Evolutionary conservation across 176 grass and related monocot species (phyloP).

Genomic region (Juncus effusus): DNA sequence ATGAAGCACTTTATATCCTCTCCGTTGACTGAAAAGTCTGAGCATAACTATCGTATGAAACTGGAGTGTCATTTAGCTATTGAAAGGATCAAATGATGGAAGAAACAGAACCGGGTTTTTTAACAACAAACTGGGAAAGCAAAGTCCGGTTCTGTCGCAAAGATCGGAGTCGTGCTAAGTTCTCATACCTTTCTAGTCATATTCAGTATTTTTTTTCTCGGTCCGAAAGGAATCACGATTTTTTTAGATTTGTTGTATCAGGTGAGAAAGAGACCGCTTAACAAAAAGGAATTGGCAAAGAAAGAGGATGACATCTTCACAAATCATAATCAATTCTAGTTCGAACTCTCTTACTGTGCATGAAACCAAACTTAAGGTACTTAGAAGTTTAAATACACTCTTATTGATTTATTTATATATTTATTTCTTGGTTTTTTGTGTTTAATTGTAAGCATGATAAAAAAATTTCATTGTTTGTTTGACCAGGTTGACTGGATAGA

Average conservation of each 20-base stretch:
- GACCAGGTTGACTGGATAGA: too few relatives aligned
- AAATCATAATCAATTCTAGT: slow-evolving; percentile 30
- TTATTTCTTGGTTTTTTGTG: too few relatives aligned
- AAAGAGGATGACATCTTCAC: slow-evolving; percentile 47
- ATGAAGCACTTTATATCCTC: too few relatives aligned
- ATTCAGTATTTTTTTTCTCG: too few relatives aligned
- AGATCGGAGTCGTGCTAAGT: slow-evolving; percentile 50
- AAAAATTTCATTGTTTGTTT: too few relatives aligned
- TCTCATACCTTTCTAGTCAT: background rate
- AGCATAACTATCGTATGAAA: slow-evolving; percentile 3
- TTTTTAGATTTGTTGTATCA: background rate
- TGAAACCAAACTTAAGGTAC: slow-evolving; percentile 54
- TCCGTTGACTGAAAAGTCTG: too few relatives aligned
- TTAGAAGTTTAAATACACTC: too few relatives aligned
- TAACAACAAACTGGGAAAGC: slow-evolving; percentile 14
- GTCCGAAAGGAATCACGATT: too few relatives aligned
- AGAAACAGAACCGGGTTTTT: slow-evolving; percentile 31
- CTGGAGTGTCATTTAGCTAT: slow-evolving; percentile 5
- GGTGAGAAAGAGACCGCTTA: slow-evolving; percentile 56
- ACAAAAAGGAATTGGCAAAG: slow-evolving; percentile 48
- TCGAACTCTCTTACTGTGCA: slow-evolving; percentile 45
- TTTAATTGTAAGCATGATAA: too few relatives aligned
- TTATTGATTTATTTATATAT: too few relatives aligned
- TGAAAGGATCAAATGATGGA: slow-evolving; percentile 18
- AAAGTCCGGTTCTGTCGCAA: slow-evolving; percentile 43